Conservation (phyloP, 2,329 filamentous ascomycete genomes). For the Waltergamsia citrina region DNA sequence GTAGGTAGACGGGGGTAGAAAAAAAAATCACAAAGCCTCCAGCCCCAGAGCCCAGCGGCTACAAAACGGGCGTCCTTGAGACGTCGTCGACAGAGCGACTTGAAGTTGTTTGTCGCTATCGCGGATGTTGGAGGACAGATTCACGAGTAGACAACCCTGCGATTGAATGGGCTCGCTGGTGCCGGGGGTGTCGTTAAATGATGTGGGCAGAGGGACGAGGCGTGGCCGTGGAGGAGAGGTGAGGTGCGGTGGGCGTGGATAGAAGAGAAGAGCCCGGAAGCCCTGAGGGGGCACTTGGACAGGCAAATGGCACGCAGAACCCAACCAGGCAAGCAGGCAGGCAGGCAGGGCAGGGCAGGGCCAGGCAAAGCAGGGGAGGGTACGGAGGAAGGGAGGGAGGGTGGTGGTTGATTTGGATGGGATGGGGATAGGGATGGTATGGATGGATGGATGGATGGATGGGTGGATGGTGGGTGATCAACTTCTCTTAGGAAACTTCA, state of each 20-base stretch:
- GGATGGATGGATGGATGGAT: no score
- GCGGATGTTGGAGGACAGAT: neutral
- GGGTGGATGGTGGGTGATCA: no score
- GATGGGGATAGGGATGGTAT: no score
- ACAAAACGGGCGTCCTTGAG: neutral
- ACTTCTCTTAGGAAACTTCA: no score
- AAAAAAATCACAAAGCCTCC: no score
- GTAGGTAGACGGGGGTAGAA: no score
- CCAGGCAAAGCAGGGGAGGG: constrained; percentile 9
- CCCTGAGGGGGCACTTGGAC: no score
- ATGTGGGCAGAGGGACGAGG: constrained; percentile 7
- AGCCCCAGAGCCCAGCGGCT: neutral
- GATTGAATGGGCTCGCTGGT: neutral
- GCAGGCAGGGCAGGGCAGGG: constrained; percentile 9
- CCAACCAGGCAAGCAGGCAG: constrained; percentile 7
- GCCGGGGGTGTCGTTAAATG: constrained; percentile 9
- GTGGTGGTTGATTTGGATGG: no score
- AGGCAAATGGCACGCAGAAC: no score
- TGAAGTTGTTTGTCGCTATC: neutral
- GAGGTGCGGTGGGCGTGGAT: constrained; percentile 13
- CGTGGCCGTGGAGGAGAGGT: constrained; percentile 6
- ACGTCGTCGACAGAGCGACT: neutral
- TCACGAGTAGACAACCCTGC: neutral
- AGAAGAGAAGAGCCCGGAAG: constrained; percentile 9
- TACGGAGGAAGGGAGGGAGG: constrained; percentile 7